Evolutionary conservation across 768 basidiomycete genomes (phyloP).

Genomic region (Daedaleopsis sinensis): DNA sequence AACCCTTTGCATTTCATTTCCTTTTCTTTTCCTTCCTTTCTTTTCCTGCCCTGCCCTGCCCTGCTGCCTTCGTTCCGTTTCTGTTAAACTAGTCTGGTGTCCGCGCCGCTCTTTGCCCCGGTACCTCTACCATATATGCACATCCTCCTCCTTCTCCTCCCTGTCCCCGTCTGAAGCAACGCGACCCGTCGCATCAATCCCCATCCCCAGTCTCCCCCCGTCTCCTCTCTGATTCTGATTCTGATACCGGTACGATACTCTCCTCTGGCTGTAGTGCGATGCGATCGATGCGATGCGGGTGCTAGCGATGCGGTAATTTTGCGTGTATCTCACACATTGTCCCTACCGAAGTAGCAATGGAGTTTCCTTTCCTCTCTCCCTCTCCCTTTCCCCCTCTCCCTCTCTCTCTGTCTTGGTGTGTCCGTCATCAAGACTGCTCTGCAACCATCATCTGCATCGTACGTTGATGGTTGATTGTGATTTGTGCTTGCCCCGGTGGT

Average conservation of each 20-base stretch:
- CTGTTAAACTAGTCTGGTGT: too few species aligned
- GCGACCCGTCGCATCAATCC: background rate
- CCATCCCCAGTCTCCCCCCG: background rate
- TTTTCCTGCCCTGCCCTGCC: too few species aligned
- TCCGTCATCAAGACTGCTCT: too few species aligned
- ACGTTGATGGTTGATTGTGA: too few species aligned
- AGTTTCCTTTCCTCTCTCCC: constrained; percentile 12
- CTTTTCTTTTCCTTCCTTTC: constrained; percentile 6
- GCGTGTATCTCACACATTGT: constrained; percentile 23
- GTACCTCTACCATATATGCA: constrained; percentile 13
- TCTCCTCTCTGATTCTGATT: background rate
- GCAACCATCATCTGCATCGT: too few species aligned
- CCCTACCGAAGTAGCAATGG: constrained; percentile 14
- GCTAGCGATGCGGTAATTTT: constrained; percentile 25
- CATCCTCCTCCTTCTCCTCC: background rate
- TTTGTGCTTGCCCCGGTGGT: too few species aligned
- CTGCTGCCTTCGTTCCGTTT: too few species aligned
- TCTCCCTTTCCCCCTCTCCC: background rate
- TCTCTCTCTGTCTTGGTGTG: background rate
- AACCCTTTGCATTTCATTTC: background rate
- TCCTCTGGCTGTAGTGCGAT: constrained; percentile 12
- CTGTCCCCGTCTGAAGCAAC: background rate
- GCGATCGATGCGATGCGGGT: constrained; percentile 16
- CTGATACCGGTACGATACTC: constrained; percentile 29
- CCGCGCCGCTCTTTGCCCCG: constrained; percentile 16